Evolutionary conservation across 139 green algal species (phyloP), one percentile per base, ranked within the genome.

Genomic region (Dunaliella primolecta): DNA sequence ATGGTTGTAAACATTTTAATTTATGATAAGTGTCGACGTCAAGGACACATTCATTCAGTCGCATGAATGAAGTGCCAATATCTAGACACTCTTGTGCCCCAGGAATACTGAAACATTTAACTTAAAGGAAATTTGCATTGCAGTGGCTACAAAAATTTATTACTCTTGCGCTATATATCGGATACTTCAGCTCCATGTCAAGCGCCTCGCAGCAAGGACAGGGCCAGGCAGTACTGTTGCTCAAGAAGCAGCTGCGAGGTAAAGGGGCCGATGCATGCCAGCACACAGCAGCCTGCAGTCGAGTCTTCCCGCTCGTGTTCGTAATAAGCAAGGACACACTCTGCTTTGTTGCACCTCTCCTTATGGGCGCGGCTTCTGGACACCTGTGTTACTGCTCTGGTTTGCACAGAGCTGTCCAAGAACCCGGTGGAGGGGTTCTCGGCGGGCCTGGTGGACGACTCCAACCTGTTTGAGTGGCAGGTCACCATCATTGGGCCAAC

Each of bases 371-470:
- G 35, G 38, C 29, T n/a, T 72, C 24, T 30, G 15, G n/a, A n/a
- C n/a, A n/a, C n/a, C n/a, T n/a, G n/a, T n/a, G n/a, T n/a, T n/a
- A n/a, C n/a, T n/a, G n/a, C n/a, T n/a, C n/a, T n/a, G n/a, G n/a
- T n/a, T n/a, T n/a, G n/a, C n/a, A n/a, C n/a, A 99, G 97, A 99
- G 34, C 90, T 99, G 24, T 97, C 91, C 1, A 97, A 96, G 88
- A 95, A 97, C 36, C 97, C 97, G 7, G 97, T 99, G 30, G 97
- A 99, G 11, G 98, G 98, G 35, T 99, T 99, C 88, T 99, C 96
- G 0, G 97, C 97, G 32, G 97, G 97, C 0, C 90, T 99, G 2
- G 94, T 97, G 34, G 96, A 99, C 84, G 97, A 99, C 81, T 95
- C 89, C 81, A 98, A 99, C 88, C 84, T 99, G 0, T 99, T 99